Evolutionary conservation across 75 land plant genomes (phyloP).

Genomic region (Pinus albicaulis): DNA sequence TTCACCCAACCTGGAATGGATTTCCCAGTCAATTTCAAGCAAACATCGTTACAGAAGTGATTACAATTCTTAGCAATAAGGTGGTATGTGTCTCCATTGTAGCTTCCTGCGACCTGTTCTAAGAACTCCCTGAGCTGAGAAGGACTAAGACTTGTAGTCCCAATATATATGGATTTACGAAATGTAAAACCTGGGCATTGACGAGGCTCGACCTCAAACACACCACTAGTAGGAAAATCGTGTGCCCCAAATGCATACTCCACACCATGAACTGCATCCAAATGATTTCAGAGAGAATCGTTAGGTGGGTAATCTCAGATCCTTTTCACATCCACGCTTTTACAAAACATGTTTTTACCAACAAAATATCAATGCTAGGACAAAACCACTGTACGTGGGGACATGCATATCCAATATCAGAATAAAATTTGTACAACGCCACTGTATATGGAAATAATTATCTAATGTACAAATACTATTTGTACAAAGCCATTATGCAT

Average conservation of each 20-base stretch:
- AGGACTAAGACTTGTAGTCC: conserved; percentile 19
- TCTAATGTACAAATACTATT: background rate
- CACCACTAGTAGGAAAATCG: background rate
- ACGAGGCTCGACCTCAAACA: conserved; percentile 62
- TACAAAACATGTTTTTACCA: background rate
- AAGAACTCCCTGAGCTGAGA: conserved; percentile 5
- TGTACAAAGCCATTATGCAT: background rate
- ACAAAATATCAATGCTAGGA: background rate
- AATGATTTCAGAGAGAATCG: conserved; percentile 1
- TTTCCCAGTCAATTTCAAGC: conserved; percentile 64
- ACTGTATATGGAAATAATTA: background rate
- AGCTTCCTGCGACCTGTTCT: conserved; percentile 38
- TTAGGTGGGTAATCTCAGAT: background rate
- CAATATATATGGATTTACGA: background rate
- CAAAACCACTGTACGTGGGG: background rate
- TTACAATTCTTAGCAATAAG: conserved; percentile 76
- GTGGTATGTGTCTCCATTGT: background rate
- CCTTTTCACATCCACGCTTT: background rate
- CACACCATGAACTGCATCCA: conserved; percentile 55
- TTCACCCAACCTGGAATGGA: conserved; percentile 90
- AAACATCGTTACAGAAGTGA: conserved; percentile 86
- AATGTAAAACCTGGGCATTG: conserved; percentile 10
- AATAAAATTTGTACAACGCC: background rate
- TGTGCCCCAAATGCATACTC: background rate
- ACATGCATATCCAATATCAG: background rate